Percentiles rank a stretch among this genome's conserved stretches.
Conservation (phyloP, 2,329 filamentous ascomycete genomes). For the Ophiostoma australiae region DNA sequence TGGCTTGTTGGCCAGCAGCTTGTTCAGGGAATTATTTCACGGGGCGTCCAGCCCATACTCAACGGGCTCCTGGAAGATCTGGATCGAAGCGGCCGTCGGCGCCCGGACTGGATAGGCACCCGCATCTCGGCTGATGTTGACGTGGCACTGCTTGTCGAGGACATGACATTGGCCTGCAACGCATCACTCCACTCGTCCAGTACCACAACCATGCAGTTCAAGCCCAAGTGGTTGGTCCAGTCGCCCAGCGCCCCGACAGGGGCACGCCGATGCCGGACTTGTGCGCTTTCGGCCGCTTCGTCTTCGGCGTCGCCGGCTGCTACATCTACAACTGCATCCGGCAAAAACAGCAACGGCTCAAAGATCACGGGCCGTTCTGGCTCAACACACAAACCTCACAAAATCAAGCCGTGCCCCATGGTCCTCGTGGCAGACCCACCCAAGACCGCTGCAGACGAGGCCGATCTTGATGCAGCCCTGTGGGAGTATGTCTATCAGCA, state of each 20-base stretch:
- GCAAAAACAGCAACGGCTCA: not conserved
- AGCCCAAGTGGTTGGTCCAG: slow-evolving; percentile 78
- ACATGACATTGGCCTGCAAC: slow-evolving; percentile 55
- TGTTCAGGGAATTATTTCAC: slow-evolving; percentile 41
- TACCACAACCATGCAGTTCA: slow-evolving; percentile 60
- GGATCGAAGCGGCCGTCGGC: slow-evolving; percentile 30
- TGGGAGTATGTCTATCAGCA: slow-evolving; percentile 35
- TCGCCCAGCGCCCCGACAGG: slow-evolving; percentile 63
- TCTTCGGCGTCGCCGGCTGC: not conserved
- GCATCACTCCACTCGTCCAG: not conserved
- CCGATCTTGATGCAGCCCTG: slow-evolving; percentile 23
- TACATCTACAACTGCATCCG: not conserved
- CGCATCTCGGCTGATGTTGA: slow-evolving; percentile 52
- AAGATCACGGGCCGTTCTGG: not conserved
- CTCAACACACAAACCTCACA: slow-evolving; percentile 18
- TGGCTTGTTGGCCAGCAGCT: slow-evolving; percentile 54
- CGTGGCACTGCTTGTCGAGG: slow-evolving; percentile 65
- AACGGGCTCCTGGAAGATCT: slow-evolving; percentile 51
- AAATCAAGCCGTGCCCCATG: slow-evolving; percentile 28
- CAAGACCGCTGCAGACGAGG: slow-evolving; percentile 15
- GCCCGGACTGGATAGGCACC: slow-evolving; percentile 46
- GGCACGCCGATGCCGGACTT: slow-evolving; percentile 67
- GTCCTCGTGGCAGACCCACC: slow-evolving; percentile 24
- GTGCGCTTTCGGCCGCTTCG: slow-evolving; percentile 48
- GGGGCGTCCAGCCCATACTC: slow-evolving; percentile 41